Percentiles rank a stretch among this genome's conserved stretches.
Evolutionary conservation across 306 rosid genomes (phyloP).

Genomic region (Acacia melanoxylon): DNA sequence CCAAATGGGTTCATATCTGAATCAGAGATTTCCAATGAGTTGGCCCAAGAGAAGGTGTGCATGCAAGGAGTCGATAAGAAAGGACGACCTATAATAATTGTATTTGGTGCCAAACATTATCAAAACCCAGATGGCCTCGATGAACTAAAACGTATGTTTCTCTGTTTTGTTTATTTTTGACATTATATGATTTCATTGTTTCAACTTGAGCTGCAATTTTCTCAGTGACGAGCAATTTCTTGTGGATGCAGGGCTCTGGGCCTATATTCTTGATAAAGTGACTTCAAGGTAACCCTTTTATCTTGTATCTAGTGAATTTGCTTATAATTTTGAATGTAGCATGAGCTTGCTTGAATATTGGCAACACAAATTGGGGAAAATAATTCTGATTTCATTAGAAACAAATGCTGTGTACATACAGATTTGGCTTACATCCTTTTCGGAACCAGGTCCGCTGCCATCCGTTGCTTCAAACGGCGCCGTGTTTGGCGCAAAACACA

Average conservation of each 20-base stretch:
- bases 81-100: constrained; percentile 59
- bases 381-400: no score
- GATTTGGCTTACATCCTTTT: no score
- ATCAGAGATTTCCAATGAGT: constrained; percentile 46
- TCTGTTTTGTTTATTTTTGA: neutral
- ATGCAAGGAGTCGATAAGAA: constrained; percentile 56
- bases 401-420: no score
- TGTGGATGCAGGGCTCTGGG: constrained; percentile 46
- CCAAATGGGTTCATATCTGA: constrained; percentile 48
- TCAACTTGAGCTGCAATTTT: neutral
- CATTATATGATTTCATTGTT: neutral
- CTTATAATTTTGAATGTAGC: neutral
- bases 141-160: constrained; percentile 48
- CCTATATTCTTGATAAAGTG: constrained; percentile 47
- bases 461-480: no score
- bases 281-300: constrained; percentile 48
- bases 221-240: neutral
- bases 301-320: neutral
- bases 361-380: no score
- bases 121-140: constrained; percentile 43
- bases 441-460: no score
- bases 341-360: neutral
- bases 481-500: no score
- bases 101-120: constrained; percentile 53
- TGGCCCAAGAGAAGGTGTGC: constrained; percentile 48